Evolutionary conservation across 371 early-diverging fungal genomes (phyloP), one percentile per base, ranked within the genome.

Genomic region (Chytridium lagenaria): DNA sequence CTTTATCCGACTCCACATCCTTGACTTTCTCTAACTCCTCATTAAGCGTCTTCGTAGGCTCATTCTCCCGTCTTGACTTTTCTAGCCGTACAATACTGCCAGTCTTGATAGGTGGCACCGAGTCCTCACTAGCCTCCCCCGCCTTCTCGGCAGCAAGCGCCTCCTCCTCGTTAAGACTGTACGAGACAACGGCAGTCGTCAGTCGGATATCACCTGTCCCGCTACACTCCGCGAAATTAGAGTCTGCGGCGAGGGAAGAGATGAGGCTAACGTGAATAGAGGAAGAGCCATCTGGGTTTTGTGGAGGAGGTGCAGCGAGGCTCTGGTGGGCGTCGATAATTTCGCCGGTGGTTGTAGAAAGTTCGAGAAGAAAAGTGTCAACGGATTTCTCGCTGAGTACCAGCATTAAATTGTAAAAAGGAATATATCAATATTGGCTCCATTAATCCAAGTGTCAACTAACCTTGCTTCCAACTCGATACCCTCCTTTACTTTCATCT

Each of bases 301-400:
- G 3, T 15, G 16, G 7, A 16, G 61, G 23, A 34, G 37, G 30
- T 7, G 10, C 23, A 28, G 23, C 36, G 19, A 61, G 61, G 23
- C n/a, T 12, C n/a, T 12, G 36, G 34, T 22, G 7, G 3, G 61
- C 61, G 36, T 61, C 61, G n/a, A 61, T 15, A 26, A 61, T 7
- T 7, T 28, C 3, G 7, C 61, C 61, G 7, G 7, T 61, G 12
- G 34, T 3, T 28, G 36, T 28, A 10, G 61, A 61, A 23, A 61
- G 61, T 34, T 61, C 61, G 19, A 61, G 61, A 12, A 61, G 36
- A 26, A 61, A 61, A 16, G 61, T 61, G 12, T 61, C 61, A 34
- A 61, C 36, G 36, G 61, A 15, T 15, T 61, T 37, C 36, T 7
- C 7, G 16, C 61, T 61, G 57, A 5, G 44, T 19, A 44, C 44